phyloP scores from a whole-genome alignment of 2,329 filamentous ascomycete species.

The Cytospora schulzeri region DNA sequence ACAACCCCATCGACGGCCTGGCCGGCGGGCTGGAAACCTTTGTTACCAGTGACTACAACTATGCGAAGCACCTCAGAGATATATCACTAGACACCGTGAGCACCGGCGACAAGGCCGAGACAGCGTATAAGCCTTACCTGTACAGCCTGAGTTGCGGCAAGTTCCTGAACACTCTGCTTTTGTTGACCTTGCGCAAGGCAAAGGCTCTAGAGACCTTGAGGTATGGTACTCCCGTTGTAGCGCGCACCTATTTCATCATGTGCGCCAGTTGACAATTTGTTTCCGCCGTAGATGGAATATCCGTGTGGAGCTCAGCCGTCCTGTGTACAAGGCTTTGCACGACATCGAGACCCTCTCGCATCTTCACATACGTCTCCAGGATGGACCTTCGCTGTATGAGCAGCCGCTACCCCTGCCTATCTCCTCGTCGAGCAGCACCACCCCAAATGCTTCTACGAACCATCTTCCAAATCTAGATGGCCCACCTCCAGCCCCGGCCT shows the following conservation, averaged over 20 bases:
- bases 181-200: constrained; percentile 58
- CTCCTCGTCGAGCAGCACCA: constrained; percentile 30
- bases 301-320: constrained; percentile 61
- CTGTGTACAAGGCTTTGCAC: constrained; percentile 60
- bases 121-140: constrained; percentile 55
- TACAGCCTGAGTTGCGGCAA: constrained; percentile 61
- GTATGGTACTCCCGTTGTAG: constrained; percentile 40
- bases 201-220: constrained; percentile 57
- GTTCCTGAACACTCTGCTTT: constrained; percentile 64
- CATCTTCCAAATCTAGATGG: constrained; percentile 24
- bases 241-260: background rate
- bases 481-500: constrained; percentile 27
- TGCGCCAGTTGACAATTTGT: constrained; percentile 16
- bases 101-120: constrained; percentile 54
- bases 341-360: constrained; percentile 53
- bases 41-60: constrained; percentile 64
- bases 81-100: constrained; percentile 59
- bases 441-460: constrained; percentile 26
- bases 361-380: constrained; percentile 61
- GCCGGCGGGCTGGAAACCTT: constrained; percentile 63
- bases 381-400: constrained; percentile 57
- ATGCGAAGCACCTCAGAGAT: constrained; percentile 58
- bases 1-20: constrained; percentile 58
- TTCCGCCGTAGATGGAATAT: constrained; percentile 59
- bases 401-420: constrained; percentile 50